Base-by-base conservation (phyloP, 179 eudicot species). In the Patellifolia procumbens region DNA sequence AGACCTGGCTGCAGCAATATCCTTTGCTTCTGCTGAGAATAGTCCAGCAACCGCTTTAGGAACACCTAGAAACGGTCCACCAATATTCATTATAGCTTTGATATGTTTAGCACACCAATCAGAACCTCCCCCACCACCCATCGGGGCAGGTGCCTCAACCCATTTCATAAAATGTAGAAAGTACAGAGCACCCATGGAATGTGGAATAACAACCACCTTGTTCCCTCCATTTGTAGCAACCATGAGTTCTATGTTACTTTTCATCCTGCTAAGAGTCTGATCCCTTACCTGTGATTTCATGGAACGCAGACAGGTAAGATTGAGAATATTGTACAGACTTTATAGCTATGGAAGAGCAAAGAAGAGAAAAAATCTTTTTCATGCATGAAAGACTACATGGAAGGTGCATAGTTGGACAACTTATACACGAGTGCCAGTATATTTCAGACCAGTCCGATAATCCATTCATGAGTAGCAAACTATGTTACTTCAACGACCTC, bases 51-150 rank as follows among this genome's bases (percentile, higher is more conserved):
- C 84, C 53, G 91, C 85, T 82, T 93, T 95, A 32, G 99, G 99
- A 68, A 93, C 95, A 31, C 99, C 99, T 48, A 95, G 81, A 83
- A 93, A 91, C 37, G 99, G 97, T 65, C 97, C 99, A 61, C 99
- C 99, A 49, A 95, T 95, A 74, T 91, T 95, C 94, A 91, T 91
- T 29, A 95, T 88, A 8, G 99, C 96, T 82, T 95, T 95, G 37
- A 95, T 90, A 78, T 95, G 97, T 60, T 78, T 82, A 49, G 93
- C 90, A 76, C 99, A 95, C 99, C 99, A 95, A 64, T 88, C 88
- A 68, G 94, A 74, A 66, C 99, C 98, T 82, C 99, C 99, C 4
- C 99, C 99, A 64, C 99, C 98, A 62, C 99, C 99, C 90, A 91
- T 86, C 29, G 99, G 99, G 80, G 97, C 87, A 9, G 99, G 96